phyloP scores from a whole-genome alignment of 2,329 filamentous ascomycete genomes.

The Verticillium albo-atrum region DNA sequence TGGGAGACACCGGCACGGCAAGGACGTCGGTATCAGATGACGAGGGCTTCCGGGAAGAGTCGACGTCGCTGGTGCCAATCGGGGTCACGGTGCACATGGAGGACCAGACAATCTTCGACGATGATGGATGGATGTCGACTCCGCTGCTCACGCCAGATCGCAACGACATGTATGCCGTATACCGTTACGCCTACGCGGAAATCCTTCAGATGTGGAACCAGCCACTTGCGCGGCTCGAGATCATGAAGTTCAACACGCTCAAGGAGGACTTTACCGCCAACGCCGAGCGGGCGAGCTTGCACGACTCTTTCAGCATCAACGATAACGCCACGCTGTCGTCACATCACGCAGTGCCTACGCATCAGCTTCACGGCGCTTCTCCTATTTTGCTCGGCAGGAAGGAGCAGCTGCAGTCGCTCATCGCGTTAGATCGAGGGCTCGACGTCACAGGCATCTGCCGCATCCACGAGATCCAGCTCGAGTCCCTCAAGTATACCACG shows the following conservation, averaged over 20 bases:
- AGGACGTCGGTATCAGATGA: conserved; percentile 52
- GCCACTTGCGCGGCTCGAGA: conserved; percentile 58
- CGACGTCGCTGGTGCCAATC: conserved; percentile 43
- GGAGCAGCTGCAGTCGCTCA: conserved; percentile 44
- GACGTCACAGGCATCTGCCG: conserved; percentile 61
- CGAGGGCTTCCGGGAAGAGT: conserved; percentile 41
- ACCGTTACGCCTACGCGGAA: conserved; percentile 64
- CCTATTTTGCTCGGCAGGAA: conserved; percentile 54
- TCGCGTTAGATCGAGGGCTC: conserved; percentile 51
- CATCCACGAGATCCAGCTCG: conserved; percentile 57
- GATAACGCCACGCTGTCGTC: conserved; percentile 19
- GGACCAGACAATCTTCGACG: conserved; percentile 63
- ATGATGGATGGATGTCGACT: conserved; percentile 60
- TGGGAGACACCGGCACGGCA: conserved; percentile 39
- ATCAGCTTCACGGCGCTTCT: conserved; percentile 35
- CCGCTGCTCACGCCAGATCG: conserved; percentile 52
- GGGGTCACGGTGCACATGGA: conserved; percentile 50
- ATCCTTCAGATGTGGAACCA: conserved; percentile 64
- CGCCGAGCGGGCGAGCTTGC: conserved; percentile 24
- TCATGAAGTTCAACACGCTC: conserved; percentile 65
- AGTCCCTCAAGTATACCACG: conserved; percentile 48
- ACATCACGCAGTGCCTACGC: conserved; percentile 4
- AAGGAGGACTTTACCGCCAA: conserved; percentile 36
- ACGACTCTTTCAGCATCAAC: conserved; percentile 30
- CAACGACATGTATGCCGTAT: conserved; percentile 49